Conservation (phyloP, 306 rosid species). For the Trifolium repens region DNA sequence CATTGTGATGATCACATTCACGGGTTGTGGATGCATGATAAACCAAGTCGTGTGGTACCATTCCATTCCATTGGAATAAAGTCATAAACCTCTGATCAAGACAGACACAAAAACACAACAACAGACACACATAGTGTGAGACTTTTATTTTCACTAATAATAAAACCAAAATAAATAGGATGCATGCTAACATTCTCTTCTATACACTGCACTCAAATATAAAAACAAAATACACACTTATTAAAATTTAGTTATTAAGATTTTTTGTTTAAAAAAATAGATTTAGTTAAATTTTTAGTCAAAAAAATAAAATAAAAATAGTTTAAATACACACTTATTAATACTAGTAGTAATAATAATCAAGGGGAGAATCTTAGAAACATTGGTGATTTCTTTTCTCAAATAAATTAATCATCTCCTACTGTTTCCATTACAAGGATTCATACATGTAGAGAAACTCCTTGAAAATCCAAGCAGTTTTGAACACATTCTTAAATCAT, state of each 20-base stretch:
- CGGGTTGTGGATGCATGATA: not conserved
- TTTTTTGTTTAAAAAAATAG: too few species aligned
- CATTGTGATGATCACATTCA: not conserved
- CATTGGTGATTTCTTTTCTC: conserved; percentile 34
- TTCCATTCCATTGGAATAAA: conserved; percentile 2
- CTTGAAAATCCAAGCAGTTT: conserved; percentile 34
- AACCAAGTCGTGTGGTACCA: not conserved
- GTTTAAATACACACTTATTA: too few species aligned
- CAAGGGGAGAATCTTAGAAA: conserved; percentile 27
- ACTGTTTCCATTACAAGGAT: conserved; percentile 40
- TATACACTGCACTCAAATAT: too few species aligned
- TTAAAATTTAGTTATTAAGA: too few species aligned
- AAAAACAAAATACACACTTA: too few species aligned
- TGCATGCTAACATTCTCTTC: conserved; percentile 14
- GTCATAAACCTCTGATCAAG: not conserved
- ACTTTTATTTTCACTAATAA: not conserved
- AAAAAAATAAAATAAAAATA: too few species aligned
- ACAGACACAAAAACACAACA: not conserved
- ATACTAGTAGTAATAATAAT: not conserved
- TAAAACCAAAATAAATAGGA: conserved; percentile 17
- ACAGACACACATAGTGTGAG: not conserved
- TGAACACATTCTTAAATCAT: conserved; percentile 30
- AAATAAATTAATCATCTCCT: conserved; percentile 40
- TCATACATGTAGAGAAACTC: conserved; percentile 36
- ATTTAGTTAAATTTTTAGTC: too few species aligned